A percentile compares a stretch with the other conserved stretches of the same genome.
Conservation (phyloP, 192 early-diverging fungal species). For the Podila epigama region DNA sequence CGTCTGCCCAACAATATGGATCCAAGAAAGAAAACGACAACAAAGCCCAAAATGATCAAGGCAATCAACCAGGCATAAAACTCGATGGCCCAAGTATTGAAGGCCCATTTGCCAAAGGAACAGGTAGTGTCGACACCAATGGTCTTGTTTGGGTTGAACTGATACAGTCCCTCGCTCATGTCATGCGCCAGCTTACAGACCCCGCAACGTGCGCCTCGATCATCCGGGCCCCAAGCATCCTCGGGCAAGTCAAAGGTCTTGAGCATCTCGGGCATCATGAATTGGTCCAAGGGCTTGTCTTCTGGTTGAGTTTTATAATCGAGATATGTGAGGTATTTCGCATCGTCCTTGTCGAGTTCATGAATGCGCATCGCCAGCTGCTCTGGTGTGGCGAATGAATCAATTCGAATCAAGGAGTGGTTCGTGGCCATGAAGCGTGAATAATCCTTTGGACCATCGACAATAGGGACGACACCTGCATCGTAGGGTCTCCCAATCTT, state of each 20-base stretch:
- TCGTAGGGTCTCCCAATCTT: slow-evolving; percentile 27
- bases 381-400: slow-evolving; percentile 27
- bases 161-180: slow-evolving; percentile 1
- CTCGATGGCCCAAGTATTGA: slow-evolving; percentile 1
- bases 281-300: background rate
- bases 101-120: slow-evolving; percentile 7
- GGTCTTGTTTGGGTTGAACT: background rate
- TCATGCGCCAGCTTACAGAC: slow-evolving; percentile 19
- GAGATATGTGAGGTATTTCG: slow-evolving; percentile 11
- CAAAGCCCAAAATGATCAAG: background rate
- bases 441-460: slow-evolving; percentile 46
- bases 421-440: slow-evolving; percentile 24
- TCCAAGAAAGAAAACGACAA: background rate
- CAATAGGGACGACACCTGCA: slow-evolving; percentile 26
- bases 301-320: slow-evolving; percentile 11
- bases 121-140: slow-evolving; percentile 20
- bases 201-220: slow-evolving; percentile 8
- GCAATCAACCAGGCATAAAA: slow-evolving; percentile 20
- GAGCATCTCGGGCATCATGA: slow-evolving; percentile 14
- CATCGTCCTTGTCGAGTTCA: slow-evolving; percentile 8
- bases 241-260: slow-evolving; percentile 1
- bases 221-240: slow-evolving; percentile 11
- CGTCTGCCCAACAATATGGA: background rate
- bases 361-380: slow-evolving; percentile 14
- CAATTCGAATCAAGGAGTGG: slow-evolving; percentile 22